Evolutionary conservation across 164 flowering plant genomes (phyloP).

Genomic region (Magnolia officinalis): DNA sequence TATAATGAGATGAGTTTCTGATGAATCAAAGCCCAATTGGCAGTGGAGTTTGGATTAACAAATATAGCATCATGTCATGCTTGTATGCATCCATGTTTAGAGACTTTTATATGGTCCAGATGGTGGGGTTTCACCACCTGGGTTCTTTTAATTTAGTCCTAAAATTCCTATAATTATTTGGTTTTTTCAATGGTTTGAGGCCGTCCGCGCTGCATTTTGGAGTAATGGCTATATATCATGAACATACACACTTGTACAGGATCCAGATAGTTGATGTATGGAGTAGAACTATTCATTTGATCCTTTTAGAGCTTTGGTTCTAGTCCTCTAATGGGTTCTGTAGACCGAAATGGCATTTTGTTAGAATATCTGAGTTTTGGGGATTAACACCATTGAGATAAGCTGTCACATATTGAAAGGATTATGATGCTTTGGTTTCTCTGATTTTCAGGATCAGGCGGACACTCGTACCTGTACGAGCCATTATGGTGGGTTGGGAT

Average conservation of each 20-base stretch:
- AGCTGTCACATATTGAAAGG: neutral
- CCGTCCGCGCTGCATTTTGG: neutral
- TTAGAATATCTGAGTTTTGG: neutral
- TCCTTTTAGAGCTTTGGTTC: neutral
- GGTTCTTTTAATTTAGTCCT: too few relatives aligned
- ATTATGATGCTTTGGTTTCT: neutral
- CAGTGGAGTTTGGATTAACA: neutral
- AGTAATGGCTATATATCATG: neutral
- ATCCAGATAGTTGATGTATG: neutral
- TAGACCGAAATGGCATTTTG: neutral
- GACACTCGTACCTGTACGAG: constrained; percentile 63
- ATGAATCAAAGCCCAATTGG: neutral
- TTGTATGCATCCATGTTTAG: neutral
- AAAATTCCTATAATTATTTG: neutral
- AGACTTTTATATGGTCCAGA: neutral
- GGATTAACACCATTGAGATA: neutral
- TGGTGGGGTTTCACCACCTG: too few relatives aligned
- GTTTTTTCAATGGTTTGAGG: neutral
- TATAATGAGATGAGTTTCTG: neutral
- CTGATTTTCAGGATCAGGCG: constrained; percentile 56
- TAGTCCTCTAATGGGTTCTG: neutral
- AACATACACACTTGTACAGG: neutral
- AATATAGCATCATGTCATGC: neutral
- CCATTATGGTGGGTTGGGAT: constrained; percentile 96
- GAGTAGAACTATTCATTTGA: neutral